These are phyloP conservation scores for Boletus reticulatus DNA, from an alignment of 768 basidiomycete genomes.

Conservation along the genomic window DNA sequence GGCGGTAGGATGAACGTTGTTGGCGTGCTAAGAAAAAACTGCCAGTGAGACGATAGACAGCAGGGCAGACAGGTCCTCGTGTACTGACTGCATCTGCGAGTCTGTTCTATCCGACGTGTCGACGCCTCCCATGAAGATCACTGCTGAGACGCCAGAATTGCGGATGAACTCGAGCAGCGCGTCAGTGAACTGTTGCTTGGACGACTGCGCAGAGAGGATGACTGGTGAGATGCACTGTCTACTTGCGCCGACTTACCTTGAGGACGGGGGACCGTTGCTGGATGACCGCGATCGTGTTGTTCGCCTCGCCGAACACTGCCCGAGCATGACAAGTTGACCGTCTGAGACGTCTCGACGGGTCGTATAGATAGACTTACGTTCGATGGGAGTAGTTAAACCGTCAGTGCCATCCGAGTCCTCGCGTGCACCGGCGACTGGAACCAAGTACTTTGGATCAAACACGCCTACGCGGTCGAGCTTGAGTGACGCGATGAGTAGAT, in stretches of 20 bases:
- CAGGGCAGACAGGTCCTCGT: not conserved
- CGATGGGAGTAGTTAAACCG: conserved; percentile 72
- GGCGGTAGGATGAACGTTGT: conserved; percentile 54
- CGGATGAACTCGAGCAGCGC: conserved; percentile 57
- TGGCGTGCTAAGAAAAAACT: conserved; percentile 48
- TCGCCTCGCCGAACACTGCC: conserved; percentile 62
- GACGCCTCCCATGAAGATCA: conserved; percentile 72
- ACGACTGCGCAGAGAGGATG: conserved; percentile 41
- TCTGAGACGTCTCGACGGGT: not conserved
- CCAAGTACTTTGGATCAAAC: conserved; percentile 58
- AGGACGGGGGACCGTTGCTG: conserved; percentile 81
- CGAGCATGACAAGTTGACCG: not conserved
- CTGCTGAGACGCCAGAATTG: conserved; percentile 45
- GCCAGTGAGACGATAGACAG: conserved; percentile 2
- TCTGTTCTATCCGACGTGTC: conserved; percentile 73
- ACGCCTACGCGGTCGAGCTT: conserved; percentile 58
- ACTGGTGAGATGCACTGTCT: not conserved
- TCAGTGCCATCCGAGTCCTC: conserved; percentile 47
- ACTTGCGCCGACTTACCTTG: conserved; percentile 46
- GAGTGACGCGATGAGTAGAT: conserved; percentile 69
- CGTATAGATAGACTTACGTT: conserved; percentile 49
- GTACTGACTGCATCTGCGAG: conserved; percentile 69
- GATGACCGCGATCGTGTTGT: conserved; percentile 52
- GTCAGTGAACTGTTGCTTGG: conserved; percentile 65
- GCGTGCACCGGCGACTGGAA: conserved; percentile 72